These are phyloP conservation scores for Nymphaea thermarum DNA, from an alignment of 164 flowering plant genomes.

Conservation along the genomic window DNA sequence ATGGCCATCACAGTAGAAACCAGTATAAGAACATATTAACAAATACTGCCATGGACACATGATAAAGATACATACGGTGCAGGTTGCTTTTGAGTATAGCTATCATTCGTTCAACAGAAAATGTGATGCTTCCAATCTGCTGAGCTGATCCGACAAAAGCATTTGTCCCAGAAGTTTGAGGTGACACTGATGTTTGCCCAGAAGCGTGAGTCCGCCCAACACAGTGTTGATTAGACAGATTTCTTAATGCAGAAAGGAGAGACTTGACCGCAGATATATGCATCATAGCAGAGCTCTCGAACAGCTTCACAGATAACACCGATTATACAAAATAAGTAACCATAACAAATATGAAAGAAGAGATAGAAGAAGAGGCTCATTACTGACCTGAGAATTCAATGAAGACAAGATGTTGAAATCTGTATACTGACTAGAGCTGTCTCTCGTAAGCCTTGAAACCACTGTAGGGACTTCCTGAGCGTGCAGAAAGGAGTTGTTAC, in stretches of 20 bases:
- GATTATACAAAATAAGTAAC: neutral
- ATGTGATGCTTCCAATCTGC: slow-evolving; percentile 69
- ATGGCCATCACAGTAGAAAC: too few species aligned
- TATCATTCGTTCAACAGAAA: slow-evolving; percentile 86
- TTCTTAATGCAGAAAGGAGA: slow-evolving; percentile 74
- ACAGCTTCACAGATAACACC: slow-evolving; percentile 37
- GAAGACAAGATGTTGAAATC: slow-evolving; percentile 93
- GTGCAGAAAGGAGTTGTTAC: slow-evolving; percentile 1
- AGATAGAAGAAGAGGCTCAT: neutral
- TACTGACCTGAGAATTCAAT: slow-evolving; percentile 74
- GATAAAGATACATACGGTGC: slow-evolving; percentile 52
- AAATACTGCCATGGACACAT: too few species aligned
- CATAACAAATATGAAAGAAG: neutral
- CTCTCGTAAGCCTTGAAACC: slow-evolving; percentile 68
- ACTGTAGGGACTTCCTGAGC: slow-evolving; percentile 68
- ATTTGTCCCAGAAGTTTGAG: neutral
- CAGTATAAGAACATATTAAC: too few species aligned
- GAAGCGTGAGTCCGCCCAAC: slow-evolving; percentile 33
- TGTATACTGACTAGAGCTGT: slow-evolving; percentile 79
- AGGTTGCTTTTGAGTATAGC: slow-evolving; percentile 79
- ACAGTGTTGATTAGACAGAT: slow-evolving; percentile 57
- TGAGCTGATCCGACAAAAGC: slow-evolving; percentile 22
- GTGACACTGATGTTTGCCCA: slow-evolving; percentile 27
- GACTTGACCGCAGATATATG: slow-evolving; percentile 86
- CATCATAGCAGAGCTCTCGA: slow-evolving; percentile 97